Conservation (phyloP, 176 grass and related monocot genomes). For the Cymbopogon citratus region DNA sequence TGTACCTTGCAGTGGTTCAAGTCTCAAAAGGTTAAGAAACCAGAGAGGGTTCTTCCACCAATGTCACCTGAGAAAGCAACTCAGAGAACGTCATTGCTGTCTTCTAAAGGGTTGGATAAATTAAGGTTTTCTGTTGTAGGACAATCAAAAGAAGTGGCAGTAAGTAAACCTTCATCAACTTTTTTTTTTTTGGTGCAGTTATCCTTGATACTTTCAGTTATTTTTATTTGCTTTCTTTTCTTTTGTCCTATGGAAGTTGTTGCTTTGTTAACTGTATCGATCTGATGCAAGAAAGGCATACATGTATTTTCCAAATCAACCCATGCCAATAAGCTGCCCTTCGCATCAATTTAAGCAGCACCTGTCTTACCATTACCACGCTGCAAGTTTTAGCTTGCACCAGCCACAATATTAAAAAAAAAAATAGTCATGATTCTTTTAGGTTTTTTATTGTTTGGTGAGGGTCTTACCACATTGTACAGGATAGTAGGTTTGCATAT, state of each 20-base stretch:
- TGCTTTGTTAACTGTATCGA: not conserved
- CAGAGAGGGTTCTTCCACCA: constrained; percentile 69
- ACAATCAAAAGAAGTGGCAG: constrained; percentile 49
- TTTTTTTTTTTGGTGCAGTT: not conserved
- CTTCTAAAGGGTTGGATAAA: constrained; percentile 61
- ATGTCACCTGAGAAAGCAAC: constrained; percentile 59
- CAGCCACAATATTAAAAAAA: not conserved
- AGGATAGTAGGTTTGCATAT: not conserved
- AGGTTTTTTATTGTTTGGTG: not conserved
- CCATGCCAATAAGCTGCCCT: not conserved
- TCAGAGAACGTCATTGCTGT: constrained; percentile 23
- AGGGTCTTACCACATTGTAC: not conserved
- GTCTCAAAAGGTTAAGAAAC: constrained; percentile 85
- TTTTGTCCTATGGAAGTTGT: constrained; percentile 2
- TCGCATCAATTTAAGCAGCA: constrained; percentile 14
- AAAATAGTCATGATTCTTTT: constrained; percentile 14
- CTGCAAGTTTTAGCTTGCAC: constrained; percentile 14
- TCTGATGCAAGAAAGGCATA: not conserved
- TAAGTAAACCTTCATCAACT: constrained; percentile 34
- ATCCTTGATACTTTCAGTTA: constrained; percentile 7
- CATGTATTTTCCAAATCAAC: not conserved
- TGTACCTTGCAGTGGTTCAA: constrained; percentile 87
- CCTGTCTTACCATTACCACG: not conserved
- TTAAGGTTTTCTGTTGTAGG: constrained; percentile 71
- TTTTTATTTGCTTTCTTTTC: not conserved